Evolutionary conservation across 2,329 filamentous ascomycete species (phyloP).

Genomic region (Claviceps arundinis): DNA sequence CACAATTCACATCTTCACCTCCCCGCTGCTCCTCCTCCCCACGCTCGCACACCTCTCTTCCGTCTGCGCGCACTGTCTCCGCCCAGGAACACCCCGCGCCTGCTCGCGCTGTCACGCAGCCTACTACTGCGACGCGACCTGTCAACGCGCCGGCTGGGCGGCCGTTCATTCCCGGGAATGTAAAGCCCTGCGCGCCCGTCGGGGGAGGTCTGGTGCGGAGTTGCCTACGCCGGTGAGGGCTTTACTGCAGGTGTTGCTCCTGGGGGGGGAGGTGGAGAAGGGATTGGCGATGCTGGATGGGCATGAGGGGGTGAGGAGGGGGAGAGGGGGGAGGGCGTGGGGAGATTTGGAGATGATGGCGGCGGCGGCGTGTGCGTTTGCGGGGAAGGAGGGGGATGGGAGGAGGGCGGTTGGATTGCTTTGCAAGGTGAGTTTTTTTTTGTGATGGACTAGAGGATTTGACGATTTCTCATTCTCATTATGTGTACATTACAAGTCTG

Average conservation of each 20-base stretch:
- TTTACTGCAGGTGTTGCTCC: slow-evolving; percentile 37
- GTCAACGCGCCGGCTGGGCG: slow-evolving; percentile 42
- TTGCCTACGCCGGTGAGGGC: slow-evolving; percentile 44
- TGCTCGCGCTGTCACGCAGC: slow-evolving; percentile 41
- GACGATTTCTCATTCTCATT: too few species aligned
- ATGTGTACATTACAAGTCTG: too few species aligned
- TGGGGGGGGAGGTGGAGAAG: slow-evolving; percentile 21
- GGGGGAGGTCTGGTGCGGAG: slow-evolving; percentile 9
- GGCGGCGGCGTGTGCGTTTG: slow-evolving; percentile 26
- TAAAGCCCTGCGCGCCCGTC: slow-evolving; percentile 24
- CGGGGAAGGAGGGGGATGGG: slow-evolving; percentile 24
- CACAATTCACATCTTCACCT: slow-evolving; percentile 30
- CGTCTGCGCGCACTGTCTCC: slow-evolving; percentile 39
- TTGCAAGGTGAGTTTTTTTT: slow-evolving; percentile 33
- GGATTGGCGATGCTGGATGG: slow-evolving; percentile 30
- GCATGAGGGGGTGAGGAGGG: slow-evolving; percentile 26
- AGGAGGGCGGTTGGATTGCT: slow-evolving; percentile 31
- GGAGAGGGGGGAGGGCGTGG: slow-evolving; percentile 29
- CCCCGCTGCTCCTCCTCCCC: slow-evolving; percentile 32
- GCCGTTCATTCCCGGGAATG: slow-evolving; percentile 42
- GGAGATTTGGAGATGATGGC: slow-evolving; percentile 37
- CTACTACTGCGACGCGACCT: slow-evolving; percentile 39
- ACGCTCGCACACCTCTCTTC: slow-evolving; percentile 25
- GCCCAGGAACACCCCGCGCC: slow-evolving; percentile 15
- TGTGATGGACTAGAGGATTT: too few species aligned